Evolutionary conservation across 768 basidiomycete genomes (phyloP).

Genomic region (Macrolepiota fuliginosa): DNA sequence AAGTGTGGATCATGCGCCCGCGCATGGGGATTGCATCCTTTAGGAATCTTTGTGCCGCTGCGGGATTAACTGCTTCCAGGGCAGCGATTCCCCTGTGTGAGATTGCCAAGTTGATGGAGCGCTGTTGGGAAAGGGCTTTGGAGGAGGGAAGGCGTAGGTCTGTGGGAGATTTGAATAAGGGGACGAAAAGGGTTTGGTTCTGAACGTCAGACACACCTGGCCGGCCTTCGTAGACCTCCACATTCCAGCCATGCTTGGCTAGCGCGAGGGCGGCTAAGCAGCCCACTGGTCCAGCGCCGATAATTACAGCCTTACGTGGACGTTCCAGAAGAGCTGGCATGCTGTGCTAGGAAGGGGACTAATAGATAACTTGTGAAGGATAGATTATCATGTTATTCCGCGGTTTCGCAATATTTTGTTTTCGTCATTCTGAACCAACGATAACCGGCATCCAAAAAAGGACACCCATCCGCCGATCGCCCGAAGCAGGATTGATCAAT

Average conservation of each 20-base stretch:
- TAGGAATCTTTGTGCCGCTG: slow-evolving; percentile 67
- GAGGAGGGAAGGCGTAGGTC: slow-evolving; percentile 76
- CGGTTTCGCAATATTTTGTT: slow-evolving; percentile 6
- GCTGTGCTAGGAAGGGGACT: slow-evolving; percentile 15
- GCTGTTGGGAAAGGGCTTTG: slow-evolving; percentile 62
- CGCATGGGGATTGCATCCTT: slow-evolving; percentile 88
- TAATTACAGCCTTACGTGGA: slow-evolving; percentile 53
- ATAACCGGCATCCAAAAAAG: slow-evolving; percentile 7
- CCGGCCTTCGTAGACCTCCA: slow-evolving; percentile 77
- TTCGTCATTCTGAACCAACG: slow-evolving; percentile 2
- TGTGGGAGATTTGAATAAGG: slow-evolving; percentile 25
- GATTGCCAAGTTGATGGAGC: slow-evolving; percentile 96
- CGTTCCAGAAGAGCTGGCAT: slow-evolving; percentile 8
- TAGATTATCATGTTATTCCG: slow-evolving; percentile 1
- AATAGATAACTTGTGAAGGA: not conserved
- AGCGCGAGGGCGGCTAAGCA: slow-evolving; percentile 86
- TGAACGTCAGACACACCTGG: slow-evolving; percentile 48
- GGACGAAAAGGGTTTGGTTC: slow-evolving; percentile 1
- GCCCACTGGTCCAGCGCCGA: slow-evolving; percentile 94
- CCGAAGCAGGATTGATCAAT: slow-evolving; percentile 1
- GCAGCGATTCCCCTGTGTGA: slow-evolving; percentile 92
- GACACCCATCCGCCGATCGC: not conserved
- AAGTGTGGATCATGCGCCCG: slow-evolving; percentile 92
- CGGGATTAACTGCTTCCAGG: slow-evolving; percentile 74
- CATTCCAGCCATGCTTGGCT: slow-evolving; percentile 83